Evolutionary conservation across 164 flowering plant species (phyloP).

Genomic region (Aristolochia californica): DNA sequence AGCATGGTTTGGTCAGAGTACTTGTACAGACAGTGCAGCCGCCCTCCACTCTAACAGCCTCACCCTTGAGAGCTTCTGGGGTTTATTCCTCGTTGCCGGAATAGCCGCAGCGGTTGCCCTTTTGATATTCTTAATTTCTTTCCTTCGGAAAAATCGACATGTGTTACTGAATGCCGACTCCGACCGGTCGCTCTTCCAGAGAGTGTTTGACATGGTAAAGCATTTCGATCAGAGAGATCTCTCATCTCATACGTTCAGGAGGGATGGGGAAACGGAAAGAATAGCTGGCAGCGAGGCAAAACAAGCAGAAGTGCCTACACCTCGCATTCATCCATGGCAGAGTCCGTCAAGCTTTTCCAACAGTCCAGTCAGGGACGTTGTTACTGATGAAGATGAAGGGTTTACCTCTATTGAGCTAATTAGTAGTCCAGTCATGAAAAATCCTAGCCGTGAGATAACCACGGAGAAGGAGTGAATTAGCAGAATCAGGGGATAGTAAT

Average conservation of each 20-base stretch:
- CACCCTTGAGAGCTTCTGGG: constrained; percentile 6
- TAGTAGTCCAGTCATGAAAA: no score
- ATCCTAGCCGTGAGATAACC: no score
- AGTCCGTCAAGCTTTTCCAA: no score
- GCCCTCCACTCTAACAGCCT: constrained; percentile 5
- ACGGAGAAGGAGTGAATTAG: no score
- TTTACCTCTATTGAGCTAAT: no score
- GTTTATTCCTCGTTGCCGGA: constrained; percentile 8
- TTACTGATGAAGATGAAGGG: no score
- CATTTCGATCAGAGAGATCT: neutral
- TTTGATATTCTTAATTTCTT: neutral
- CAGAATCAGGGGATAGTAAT: no score
- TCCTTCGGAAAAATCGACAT: neutral
- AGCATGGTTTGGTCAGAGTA: constrained; percentile 6
- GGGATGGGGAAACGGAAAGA: neutral
- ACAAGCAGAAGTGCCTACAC: neutral
- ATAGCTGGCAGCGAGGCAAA: neutral
- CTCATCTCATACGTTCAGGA: neutral
- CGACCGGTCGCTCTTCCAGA: neutral
- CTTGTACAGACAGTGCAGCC: constrained; percentile 1
- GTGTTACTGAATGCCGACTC: neutral
- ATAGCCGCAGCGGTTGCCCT: neutral
- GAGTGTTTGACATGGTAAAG: neutral
- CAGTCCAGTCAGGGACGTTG: no score
- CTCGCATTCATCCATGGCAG: no score